phyloP scores from a whole-genome alignment of 176 grass and related monocot species.

The Phoenix roebelenii region DNA sequence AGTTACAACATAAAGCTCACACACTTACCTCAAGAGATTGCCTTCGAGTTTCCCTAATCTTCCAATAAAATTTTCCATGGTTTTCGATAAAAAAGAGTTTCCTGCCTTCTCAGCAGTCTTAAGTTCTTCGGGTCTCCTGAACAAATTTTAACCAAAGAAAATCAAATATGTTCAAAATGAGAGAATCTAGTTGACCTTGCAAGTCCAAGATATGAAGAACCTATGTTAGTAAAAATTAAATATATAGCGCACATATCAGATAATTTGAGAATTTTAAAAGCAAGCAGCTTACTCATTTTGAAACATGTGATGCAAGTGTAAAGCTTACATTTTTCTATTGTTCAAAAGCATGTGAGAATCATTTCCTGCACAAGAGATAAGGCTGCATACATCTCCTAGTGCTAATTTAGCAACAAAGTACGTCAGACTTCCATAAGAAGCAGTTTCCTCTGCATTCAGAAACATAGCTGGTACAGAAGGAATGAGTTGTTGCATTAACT shows the following conservation, averaged over 20 bases:
- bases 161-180: no score
- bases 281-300: slow-evolving; percentile 2
- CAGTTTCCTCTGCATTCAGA: slow-evolving; percentile 53
- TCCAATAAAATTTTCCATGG: slow-evolving; percentile 63
- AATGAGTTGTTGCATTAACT: slow-evolving; percentile 76
- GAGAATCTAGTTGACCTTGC: no score
- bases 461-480: slow-evolving; percentile 59
- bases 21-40: slow-evolving; percentile 55
- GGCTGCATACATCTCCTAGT: slow-evolving; percentile 67
- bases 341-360: slow-evolving; percentile 28
- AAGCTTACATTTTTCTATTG: slow-evolving; percentile 56
- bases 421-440: slow-evolving; percentile 57
- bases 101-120: slow-evolving; percentile 48
- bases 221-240: no score
- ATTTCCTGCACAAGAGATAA: slow-evolving; percentile 32
- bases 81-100: slow-evolving; percentile 46
- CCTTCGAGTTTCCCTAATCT: slow-evolving; percentile 63
- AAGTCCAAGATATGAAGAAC: no score
- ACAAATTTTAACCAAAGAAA: slow-evolving; percentile 1
- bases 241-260: no score
- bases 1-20: no score
- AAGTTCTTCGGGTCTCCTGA: slow-evolving; percentile 48
- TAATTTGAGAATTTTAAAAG: no score
- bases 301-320: not conserved
- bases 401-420: slow-evolving; percentile 58